Percentiles rank a stretch among this genome's conserved stretches.
Evolutionary conservation across 176 grass and related monocot species (phyloP).

Genomic region (Carex scoparia): DNA sequence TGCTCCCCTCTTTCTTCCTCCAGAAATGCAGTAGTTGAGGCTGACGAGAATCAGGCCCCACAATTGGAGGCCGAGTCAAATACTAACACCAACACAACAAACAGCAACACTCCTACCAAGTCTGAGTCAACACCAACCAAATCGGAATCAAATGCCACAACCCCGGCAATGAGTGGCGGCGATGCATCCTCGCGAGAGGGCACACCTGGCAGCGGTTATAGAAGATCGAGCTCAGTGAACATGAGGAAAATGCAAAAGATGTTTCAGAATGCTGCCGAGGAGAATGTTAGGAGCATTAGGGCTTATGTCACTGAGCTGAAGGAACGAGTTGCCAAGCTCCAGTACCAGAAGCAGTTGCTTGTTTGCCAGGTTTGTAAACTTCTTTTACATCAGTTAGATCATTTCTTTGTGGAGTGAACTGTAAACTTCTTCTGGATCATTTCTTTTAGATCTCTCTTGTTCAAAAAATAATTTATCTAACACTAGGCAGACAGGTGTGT

Average conservation of each 20-base stretch:
- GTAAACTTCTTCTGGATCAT: too few species aligned
- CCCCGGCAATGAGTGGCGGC: conserved; percentile 18
- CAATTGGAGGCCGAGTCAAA: conserved; percentile 37
- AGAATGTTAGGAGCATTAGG: conserved; percentile 81
- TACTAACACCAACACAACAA: conserved; percentile 34
- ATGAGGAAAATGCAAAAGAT: conserved; percentile 97
- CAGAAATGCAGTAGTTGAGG: conserved; percentile 30
- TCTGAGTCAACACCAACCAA: conserved; percentile 39
- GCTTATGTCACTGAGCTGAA: conserved; percentile 93
- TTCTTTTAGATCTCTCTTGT: too few species aligned
- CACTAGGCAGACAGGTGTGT: background rate
- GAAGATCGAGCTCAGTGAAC: conserved; percentile 83
- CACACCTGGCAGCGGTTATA: conserved; percentile 52
- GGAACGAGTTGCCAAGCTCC: conserved; percentile 91
- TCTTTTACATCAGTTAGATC: background rate
- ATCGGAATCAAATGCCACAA: conserved; percentile 2
- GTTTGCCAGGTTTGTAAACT: conserved; percentile 69
- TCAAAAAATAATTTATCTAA: background rate
- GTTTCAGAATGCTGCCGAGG: conserved; percentile 96
- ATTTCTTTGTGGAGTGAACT: background rate
- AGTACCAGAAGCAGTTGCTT: conserved; percentile 97
- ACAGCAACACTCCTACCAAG: conserved; percentile 66
- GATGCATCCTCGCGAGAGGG: conserved; percentile 71
- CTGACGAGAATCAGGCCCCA: conserved; percentile 82
- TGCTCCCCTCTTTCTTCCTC: conserved; percentile 68